Conservation (phyloP, 768 basidiomycete genomes). For the Collybia nuda region DNA sequence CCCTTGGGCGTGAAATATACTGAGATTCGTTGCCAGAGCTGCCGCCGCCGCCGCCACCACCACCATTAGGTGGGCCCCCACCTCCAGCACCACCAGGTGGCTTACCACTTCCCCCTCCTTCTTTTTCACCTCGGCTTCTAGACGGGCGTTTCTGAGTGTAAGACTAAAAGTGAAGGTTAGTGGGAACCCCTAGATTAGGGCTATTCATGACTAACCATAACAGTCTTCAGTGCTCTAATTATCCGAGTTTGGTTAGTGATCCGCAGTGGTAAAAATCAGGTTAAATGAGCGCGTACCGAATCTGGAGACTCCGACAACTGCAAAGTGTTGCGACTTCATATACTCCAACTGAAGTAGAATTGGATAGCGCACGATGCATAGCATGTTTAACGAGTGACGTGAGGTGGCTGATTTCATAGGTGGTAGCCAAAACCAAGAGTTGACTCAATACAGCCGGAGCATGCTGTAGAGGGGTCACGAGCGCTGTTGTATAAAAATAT, state of each 20-base stretch:
- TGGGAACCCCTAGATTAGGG: background rate
- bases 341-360: constrained; percentile 84
- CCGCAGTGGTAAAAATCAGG: constrained; percentile 15
- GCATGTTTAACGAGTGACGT: constrained; percentile 86
- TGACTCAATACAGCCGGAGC: constrained; percentile 88
- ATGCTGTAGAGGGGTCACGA: constrained; percentile 90
- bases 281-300: constrained; percentile 54
- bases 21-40: constrained; percentile 23
- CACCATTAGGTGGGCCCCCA: constrained; percentile 26
- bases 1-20: constrained; percentile 56
- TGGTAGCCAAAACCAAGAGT: constrained; percentile 79
- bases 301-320: constrained; percentile 85
- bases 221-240: constrained; percentile 72
- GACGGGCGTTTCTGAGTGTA: constrained; percentile 79
- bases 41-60: constrained; percentile 21
- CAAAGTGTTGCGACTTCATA: constrained; percentile 95
- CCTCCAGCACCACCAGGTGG: constrained; percentile 34
- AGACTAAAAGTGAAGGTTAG: constrained; percentile 42
- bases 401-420: constrained; percentile 77
- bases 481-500: constrained; percentile 87
- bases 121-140: constrained; percentile 50
- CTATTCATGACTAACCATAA: constrained; percentile 57
- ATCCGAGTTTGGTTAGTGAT: constrained; percentile 11
- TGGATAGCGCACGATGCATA: constrained; percentile 86
- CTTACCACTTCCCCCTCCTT: constrained; percentile 34